Conservation (phyloP, 495 filamentous ascomycete species). For the Elasticomyces elasticus region DNA sequence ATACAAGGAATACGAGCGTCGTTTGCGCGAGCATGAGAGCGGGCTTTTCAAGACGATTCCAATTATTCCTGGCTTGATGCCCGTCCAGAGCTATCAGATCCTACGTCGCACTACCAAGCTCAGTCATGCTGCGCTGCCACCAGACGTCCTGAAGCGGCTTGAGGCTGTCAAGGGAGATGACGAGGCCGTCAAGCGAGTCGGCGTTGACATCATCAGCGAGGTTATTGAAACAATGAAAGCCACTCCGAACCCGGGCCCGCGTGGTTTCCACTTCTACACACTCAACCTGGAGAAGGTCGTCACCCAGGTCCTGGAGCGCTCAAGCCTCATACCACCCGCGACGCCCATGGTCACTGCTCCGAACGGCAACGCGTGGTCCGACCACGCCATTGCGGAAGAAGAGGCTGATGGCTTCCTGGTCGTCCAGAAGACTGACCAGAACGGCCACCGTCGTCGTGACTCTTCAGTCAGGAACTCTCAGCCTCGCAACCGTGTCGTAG, state of each 20-base stretch:
- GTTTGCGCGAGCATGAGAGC: slow-evolving; percentile 70
- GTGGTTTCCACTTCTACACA: slow-evolving; percentile 96
- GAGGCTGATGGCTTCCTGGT: slow-evolving; percentile 29
- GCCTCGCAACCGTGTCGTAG: slow-evolving; percentile 76
- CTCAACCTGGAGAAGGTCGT: slow-evolving; percentile 95
- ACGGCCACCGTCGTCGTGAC: slow-evolving; percentile 25
- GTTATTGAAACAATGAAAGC: slow-evolving; percentile 60
- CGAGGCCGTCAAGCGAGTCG: slow-evolving; percentile 70
- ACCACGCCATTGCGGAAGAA: slow-evolving; percentile 41
- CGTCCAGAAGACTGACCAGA: slow-evolving; percentile 18
- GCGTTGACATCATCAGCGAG: slow-evolving; percentile 57
- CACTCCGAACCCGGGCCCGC: slow-evolving; percentile 44
- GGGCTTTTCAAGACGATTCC: slow-evolving; percentile 78
- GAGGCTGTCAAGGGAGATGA: slow-evolving; percentile 81
- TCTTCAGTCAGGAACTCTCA: slow-evolving; percentile 46
- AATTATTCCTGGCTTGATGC: slow-evolving; percentile 94
- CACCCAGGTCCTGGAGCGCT: slow-evolving; percentile 79
- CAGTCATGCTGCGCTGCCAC: slow-evolving; percentile 74
- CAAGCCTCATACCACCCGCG: slow-evolving; percentile 59
- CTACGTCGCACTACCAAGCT: slow-evolving; percentile 91
- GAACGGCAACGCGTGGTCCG: slow-evolving; percentile 31
- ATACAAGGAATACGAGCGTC: slow-evolving; percentile 67
- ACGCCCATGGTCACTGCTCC: neutral
- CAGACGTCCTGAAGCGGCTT: slow-evolving; percentile 55
- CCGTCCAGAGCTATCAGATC: slow-evolving; percentile 93